Evolutionary conservation across 495 filamentous ascomycete species (phyloP), one percentile per base, ranked within the genome.

Genomic region (Parmelia sp.): DNA sequence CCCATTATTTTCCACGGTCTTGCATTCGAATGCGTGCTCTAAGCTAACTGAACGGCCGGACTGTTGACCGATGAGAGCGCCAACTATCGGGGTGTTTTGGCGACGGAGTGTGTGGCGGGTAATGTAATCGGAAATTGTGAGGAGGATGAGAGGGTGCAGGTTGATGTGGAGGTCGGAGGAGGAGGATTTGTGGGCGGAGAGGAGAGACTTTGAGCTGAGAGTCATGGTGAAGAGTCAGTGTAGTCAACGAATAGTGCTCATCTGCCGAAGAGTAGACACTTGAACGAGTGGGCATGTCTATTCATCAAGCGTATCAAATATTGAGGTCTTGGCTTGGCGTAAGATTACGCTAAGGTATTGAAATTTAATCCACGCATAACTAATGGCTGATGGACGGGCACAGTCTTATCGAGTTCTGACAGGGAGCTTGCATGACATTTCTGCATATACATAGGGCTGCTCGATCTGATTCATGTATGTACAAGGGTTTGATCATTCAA

Each of bases 61-160:
- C 65, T 96, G 93, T 68, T 93, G 88, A 45, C 94, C 94, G 9
- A 99, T 71, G 4, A 99, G 80, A 39, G 87, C 92, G 62, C 94
- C 95, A 35, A 96, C 84, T 39, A 97, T 82, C 7, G 91, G 91
- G 0, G 88, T 89, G 51, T 80, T 74, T 60, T 89, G 83, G 57
- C 82, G 80, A 36, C 95, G 86, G 47, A 94, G 83, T 19, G 86
- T 89, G 75, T 94, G 92, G 59, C 94, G 85, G 49, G 93, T 95
- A 73, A 97, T 91, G 74, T 92, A 93, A 78, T 99, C 94, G 59
- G 92, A 96, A 65, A 99, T 92, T 25, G 90, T 96, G 76, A 99
- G 90, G 59, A 97, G 86, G 37, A 95, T 90, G 14, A 99, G 86
- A 49, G 94, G 94, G 71, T 99, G 94, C 7, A 99, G 86, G 69